Conservation (phyloP, 2,329 filamentous ascomycete genomes). For the Aspergillus pseudotamarii region DNA sequence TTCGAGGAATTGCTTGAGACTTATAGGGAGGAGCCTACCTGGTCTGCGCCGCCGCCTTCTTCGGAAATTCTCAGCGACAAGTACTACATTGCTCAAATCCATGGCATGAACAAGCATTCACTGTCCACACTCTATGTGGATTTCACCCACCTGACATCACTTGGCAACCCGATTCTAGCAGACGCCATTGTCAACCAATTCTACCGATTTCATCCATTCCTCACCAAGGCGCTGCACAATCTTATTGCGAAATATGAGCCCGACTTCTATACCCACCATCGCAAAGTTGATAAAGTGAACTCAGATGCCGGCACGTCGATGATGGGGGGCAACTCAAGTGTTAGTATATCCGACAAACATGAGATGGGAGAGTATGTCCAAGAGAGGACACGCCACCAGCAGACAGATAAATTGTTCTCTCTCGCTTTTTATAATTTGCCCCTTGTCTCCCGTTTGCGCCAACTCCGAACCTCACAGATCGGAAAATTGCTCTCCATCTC, state of each 20-base stretch:
- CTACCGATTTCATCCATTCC: slow-evolving; percentile 91
- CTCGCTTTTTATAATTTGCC: slow-evolving; percentile 93
- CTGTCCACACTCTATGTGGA: slow-evolving; percentile 69
- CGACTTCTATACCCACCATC: slow-evolving; percentile 88
- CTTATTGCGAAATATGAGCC: slow-evolving; percentile 94
- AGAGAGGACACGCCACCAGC: slow-evolving; percentile 82
- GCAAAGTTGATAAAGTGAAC: slow-evolving; percentile 73
- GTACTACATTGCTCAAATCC: slow-evolving; percentile 69
- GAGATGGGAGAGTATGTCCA: slow-evolving; percentile 55
- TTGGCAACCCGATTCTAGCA: slow-evolving; percentile 78
- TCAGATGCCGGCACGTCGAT: slow-evolving; percentile 69
- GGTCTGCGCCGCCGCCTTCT: slow-evolving; percentile 54
- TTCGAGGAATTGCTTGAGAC: slow-evolving; percentile 68
- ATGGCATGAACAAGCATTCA: slow-evolving; percentile 62
- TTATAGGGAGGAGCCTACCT: slow-evolving; percentile 59
- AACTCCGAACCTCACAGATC: slow-evolving; percentile 85
- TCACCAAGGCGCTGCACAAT: slow-evolving; percentile 85
- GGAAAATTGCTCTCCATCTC: slow-evolving; percentile 94
- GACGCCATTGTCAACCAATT: slow-evolving; percentile 87
- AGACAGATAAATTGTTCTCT: slow-evolving; percentile 94
- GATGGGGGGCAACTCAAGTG: slow-evolving; percentile 59
- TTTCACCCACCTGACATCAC: slow-evolving; percentile 75
- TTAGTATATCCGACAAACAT: slow-evolving; percentile 60
- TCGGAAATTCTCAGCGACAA: slow-evolving; percentile 61
- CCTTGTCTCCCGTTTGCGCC: slow-evolving; percentile 80